Evolutionary conservation across 352 stramenopile species (phyloP), one percentile per base, ranked within the genome.

Genomic region (Globisporangium spiculum): DNA sequence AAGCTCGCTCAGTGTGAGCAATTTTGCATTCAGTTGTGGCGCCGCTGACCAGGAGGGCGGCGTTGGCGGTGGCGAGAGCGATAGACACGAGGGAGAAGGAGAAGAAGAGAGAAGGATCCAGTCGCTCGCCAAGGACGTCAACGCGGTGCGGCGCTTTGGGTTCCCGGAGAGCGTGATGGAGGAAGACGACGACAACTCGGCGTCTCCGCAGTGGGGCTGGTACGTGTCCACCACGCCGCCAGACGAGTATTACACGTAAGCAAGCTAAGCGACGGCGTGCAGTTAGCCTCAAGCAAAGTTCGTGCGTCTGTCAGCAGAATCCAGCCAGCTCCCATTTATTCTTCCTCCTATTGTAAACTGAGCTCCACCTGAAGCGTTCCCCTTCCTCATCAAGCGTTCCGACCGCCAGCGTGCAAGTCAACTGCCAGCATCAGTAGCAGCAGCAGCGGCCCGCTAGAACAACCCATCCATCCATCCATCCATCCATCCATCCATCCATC

Each of bases 221-320:
- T 93, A 93, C 65, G 86, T 93, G 41, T 93, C 86, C 27, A 91
- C 79, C 20, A 93, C 86, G 5, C 86, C 86, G 3, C 86, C 86
- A 20, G 84, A 92, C 38, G 86, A 93, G 57, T 80, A 90, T 66
- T 92, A 92, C 68, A 53, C 70, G 9, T 81, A 71, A 66, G 22
- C 36, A 71, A 66, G 18, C 41, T 14, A 48, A n/a, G 41, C 12
- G 44, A 52, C 44, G 12, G 5, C 16, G 18, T 52, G 18, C 44
- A 52, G 41, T 8, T 48, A 4, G 41, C 41, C 5, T 48, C 41
- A n/a, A 22, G 4, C 44, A n/a, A 20, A 52, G 16, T 52, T 44
- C 12, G 38, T 20, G 38, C 44, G 44, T 22, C 16, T 18, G 3
- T 1, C 16, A 5, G 6, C 18, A 8, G 18, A 22, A 52, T 52